Percentiles rank a stretch among this genome's conserved stretches.
Evolutionary conservation across 2,329 filamentous ascomycete species (phyloP).

Genomic region (Botryotinia calthae): DNA sequence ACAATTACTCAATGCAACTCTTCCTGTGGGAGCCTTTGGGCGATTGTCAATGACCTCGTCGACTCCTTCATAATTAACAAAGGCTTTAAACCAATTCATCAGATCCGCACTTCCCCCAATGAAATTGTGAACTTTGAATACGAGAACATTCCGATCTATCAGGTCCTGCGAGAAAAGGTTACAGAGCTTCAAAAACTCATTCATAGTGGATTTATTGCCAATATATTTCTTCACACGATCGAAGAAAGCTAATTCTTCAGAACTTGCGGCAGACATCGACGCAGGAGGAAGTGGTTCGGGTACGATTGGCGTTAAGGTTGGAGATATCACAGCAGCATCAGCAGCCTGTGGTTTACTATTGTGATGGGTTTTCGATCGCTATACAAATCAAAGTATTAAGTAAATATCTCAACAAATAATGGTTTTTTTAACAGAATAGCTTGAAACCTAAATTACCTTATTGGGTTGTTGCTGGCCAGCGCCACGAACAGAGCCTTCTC

Average conservation of each 20-base stretch:
- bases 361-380: conserved; percentile 72
- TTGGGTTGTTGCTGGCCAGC: conserved; percentile 40
- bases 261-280: conserved; percentile 67
- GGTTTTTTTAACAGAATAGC: not conserved
- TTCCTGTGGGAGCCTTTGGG: conserved; percentile 70
- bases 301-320: conserved; percentile 82
- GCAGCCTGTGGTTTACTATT: conserved; percentile 39
- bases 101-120: conserved; percentile 86
- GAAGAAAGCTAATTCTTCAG: conserved; percentile 90
- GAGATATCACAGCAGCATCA: conserved; percentile 55
- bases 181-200: conserved; percentile 94
- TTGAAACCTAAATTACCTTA: conserved; percentile 46
- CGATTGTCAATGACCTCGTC: conserved; percentile 78
- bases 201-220: conserved; percentile 86
- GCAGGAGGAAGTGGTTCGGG: conserved; percentile 83
- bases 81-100: conserved; percentile 82
- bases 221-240: conserved; percentile 96
- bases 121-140: conserved; percentile 79
- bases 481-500: conserved; percentile 34
- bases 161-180: conserved; percentile 93
- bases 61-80: conserved; percentile 73
- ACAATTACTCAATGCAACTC: conserved; percentile 93
- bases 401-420: not conserved
- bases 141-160: conserved; percentile 79
- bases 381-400: conserved; percentile 19